Evolutionary conservation across 352 stramenopile species (phyloP), one percentile per base, ranked within the genome.

Genomic region (Globisporangium echinulatum): DNA sequence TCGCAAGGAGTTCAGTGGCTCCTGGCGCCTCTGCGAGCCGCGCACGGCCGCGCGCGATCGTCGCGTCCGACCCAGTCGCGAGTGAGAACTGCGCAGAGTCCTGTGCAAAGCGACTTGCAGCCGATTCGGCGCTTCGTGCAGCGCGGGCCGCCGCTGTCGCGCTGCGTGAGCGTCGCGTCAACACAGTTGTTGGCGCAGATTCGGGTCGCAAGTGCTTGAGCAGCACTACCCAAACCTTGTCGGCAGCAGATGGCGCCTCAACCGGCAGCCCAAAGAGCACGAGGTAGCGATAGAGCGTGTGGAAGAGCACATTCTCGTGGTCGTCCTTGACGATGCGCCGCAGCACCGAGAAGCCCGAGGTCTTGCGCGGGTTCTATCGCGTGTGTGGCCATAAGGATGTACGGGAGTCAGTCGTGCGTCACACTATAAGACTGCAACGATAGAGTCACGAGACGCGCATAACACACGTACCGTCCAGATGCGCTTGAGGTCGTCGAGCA

Each of bases 261-360:
- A 60, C 46, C 7, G 86, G 94, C 39, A 99, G 68, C 4, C 96
- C 97, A 76, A 99, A 98, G 0, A 99, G 76, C 38, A 99, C 97
- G 36, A 98, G 55, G 60, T 87, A 98, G 15, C 96, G 90, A 69
- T 99, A 99, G 6, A 99, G 69, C 13, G 96, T 99, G 72, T 99
- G 79, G 52, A 96, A 97, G 5, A 99, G 71, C 7, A 92, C 87
- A 40, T 94, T 80, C 39, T 97, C 89, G 3, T 79, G 70, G 57
- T 90, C 76, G 51, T 81, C 74, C 39, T 70, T 64, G 33, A 74
- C 67, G 25, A 90, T 72, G 39, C 74, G 72, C 14, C 75, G 82
- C 50, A 96, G 69, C 10, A 94, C 76, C 10, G 72, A 77, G 49
- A 92, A 96, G 6, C 58, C 61, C 0, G 82, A 90, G 15, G 66